phyloP scores from a whole-genome alignment of 1,284 basidiomycete species.

The Cryptococcus wingfieldii region DNA sequence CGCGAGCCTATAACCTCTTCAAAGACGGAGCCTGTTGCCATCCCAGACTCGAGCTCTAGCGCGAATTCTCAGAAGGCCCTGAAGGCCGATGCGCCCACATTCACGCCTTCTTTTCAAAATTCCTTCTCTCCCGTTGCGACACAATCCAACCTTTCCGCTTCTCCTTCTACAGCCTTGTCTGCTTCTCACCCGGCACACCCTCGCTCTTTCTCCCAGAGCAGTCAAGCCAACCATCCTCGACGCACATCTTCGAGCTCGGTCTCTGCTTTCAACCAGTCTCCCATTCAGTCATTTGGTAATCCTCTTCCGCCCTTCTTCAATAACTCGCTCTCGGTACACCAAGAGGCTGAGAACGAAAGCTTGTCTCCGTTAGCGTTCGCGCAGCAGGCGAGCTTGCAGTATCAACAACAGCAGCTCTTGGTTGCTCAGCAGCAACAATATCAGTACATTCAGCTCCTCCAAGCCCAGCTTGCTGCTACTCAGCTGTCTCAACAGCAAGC shows the following conservation, averaged over 20 bases:
- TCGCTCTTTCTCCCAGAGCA: conserved; percentile 16
- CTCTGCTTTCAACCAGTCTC: conserved; percentile 7
- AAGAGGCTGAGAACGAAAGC: conserved; percentile 25
- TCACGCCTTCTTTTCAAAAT: conserved; percentile 39
- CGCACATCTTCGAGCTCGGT: conserved; percentile 17
- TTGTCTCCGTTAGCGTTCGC: conserved; percentile 23
- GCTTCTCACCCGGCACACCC: conserved; percentile 7
- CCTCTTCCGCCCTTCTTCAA: conserved; percentile 22
- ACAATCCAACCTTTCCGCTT: conserved; percentile 15
- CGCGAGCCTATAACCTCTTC: conserved; percentile 10
- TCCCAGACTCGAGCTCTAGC: conserved; percentile 15
- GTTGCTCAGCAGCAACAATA: conserved; percentile 39
- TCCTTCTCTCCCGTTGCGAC: conserved; percentile 32
- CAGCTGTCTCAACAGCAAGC: conserved; percentile 18
- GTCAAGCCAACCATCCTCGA: conserved; percentile 9
- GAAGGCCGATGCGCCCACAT: conserved; percentile 48
- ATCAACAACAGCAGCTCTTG: conserved; percentile 42
- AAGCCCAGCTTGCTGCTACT: conserved; percentile 37
- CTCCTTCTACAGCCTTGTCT: conserved; percentile 14
- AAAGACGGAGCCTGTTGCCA: conserved; percentile 14
- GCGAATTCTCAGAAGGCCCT: conserved; percentile 29
- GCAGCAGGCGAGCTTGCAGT: conserved; percentile 25
- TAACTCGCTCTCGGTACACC: conserved; percentile 15
- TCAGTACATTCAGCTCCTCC: conserved; percentile 42
- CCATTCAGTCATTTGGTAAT: conserved; percentile 13